Evolutionary conservation across 2,329 filamentous ascomycete species (phyloP), one percentile per base, ranked within the genome.

Genomic region (Fusarium sp.): DNA sequence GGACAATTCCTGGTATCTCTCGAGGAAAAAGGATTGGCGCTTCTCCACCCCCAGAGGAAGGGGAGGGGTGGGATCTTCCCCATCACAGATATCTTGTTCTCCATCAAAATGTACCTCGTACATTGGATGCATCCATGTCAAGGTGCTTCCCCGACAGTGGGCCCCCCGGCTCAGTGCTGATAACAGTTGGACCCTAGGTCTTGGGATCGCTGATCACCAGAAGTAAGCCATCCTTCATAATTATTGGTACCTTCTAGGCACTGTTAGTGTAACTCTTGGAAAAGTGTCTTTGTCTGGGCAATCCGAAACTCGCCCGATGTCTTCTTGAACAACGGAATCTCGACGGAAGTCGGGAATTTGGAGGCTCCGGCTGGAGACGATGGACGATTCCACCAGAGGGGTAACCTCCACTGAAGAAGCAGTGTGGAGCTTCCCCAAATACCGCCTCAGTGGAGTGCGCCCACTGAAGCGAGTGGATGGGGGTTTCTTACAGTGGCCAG

Each of bases 321-420:
- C 13, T 11, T 33, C 45, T 39, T 40, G 13, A 39, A 48, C 14
- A 31, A 18, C 25, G 25, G 50, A 33, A 15, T 13, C 20, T 56
- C 15, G 20, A 58, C 23, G 29, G 25, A 31, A 25, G 36, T 29
- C 35, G 21, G 35, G 20, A 21, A 35, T 45, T 46, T 36, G 20
- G 47, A 66, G 50, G 63, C 55, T 57, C 58, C 64, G 25, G 23
- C 36, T 53, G 35, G 33, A 50, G 58, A 59, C 21, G 14, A n/a
- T 35, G 33, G 15, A 35, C 33, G 50, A 45, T 43, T 37, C 49
- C 59, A 17, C 36, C 50, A 41, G 64, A 53, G 36, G 63, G 59
- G 65, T 42, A 54, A 17, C 62, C 61, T 69, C 66, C 66, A 69
- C 66, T 69, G 61, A 67, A 69, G 46, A 69, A 69, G 66, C 66